Evolutionary conservation across 371 early-diverging fungal species (phyloP).

Genomic region (Saksenaea vasiformis): DNA sequence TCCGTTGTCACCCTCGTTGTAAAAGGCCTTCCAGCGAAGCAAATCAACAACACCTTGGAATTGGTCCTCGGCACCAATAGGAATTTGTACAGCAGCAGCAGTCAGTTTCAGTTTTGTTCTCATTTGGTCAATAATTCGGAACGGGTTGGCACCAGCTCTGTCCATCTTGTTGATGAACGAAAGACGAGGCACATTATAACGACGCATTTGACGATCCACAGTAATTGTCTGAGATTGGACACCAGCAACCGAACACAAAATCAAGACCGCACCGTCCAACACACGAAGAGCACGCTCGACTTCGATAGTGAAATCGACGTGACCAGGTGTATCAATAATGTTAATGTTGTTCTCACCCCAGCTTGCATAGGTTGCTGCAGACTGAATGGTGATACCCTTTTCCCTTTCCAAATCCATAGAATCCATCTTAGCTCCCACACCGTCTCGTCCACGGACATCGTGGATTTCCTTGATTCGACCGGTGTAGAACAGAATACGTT

Average conservation of each 20-base stretch:
- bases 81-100: conserved; percentile 93
- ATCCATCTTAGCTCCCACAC: conserved; percentile 99
- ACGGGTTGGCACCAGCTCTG: conserved; percentile 94
- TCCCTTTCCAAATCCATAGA: conserved; percentile 98
- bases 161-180: conserved; percentile 94
- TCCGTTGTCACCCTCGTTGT: conserved; percentile 90
- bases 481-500: conserved; percentile 95
- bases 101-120: conserved; percentile 85
- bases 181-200: conserved; percentile 86
- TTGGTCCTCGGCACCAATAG: conserved; percentile 90
- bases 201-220: conserved; percentile 94
- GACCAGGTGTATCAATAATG: conserved; percentile 93
- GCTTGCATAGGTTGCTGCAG: conserved; percentile 83
- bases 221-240: conserved; percentile 96
- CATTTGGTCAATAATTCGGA: conserved; percentile 89
- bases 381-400: conserved; percentile 93
- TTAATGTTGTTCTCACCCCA: conserved; percentile 87
- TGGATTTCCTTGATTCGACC: conserved; percentile 96
- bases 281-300: conserved; percentile 91
- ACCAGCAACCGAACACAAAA: conserved; percentile 85
- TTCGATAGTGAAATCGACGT: conserved; percentile 94
- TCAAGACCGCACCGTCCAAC: conserved; percentile 87
- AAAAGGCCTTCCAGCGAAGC: conserved; percentile 82
- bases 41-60: conserved; percentile 95
- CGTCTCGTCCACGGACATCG: conserved; percentile 96